Conservation (phyloP, 176 grass and related monocot species). For the Eleusine indica region DNA sequence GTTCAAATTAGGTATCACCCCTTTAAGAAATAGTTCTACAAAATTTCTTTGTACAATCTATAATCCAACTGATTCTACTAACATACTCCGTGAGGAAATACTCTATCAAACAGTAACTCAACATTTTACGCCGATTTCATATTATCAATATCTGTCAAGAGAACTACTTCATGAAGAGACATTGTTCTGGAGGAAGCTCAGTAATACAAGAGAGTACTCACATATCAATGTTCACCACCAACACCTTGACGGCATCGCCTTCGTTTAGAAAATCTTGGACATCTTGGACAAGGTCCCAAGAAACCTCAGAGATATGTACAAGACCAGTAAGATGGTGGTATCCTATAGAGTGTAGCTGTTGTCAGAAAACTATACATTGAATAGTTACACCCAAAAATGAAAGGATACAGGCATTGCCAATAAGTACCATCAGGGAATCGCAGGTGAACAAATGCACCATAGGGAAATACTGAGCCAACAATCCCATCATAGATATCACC, state of each 20-base stretch:
- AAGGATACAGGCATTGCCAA: neutral
- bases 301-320: slow-evolving; percentile 93
- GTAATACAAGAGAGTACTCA: slow-evolving; percentile 41
- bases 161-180: slow-evolving; percentile 6
- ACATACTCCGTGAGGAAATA: slow-evolving; percentile 8
- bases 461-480: slow-evolving; percentile 75
- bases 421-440: slow-evolving; percentile 84
- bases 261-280: slow-evolving; percentile 79
- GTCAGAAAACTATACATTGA: slow-evolving; percentile 24
- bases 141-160: neutral
- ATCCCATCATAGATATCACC: slow-evolving; percentile 65
- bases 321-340: slow-evolving; percentile 82
- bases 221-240: slow-evolving; percentile 72
- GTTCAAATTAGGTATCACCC: neutral
- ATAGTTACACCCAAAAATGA: slow-evolving; percentile 1
- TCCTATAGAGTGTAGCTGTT: slow-evolving; percentile 46
- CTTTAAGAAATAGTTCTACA: neutral
- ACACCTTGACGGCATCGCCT: slow-evolving; percentile 72
- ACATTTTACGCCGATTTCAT: neutral
- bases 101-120: neutral
- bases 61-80: neutral
- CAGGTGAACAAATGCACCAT: slow-evolving; percentile 92
- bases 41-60: slow-evolving; percentile 7
- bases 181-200: neutral
- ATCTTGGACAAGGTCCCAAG: slow-evolving; percentile 97